Evolutionary conservation across 495 filamentous ascomycete genomes (phyloP).

Genomic region (Lichina pygmaea): DNA sequence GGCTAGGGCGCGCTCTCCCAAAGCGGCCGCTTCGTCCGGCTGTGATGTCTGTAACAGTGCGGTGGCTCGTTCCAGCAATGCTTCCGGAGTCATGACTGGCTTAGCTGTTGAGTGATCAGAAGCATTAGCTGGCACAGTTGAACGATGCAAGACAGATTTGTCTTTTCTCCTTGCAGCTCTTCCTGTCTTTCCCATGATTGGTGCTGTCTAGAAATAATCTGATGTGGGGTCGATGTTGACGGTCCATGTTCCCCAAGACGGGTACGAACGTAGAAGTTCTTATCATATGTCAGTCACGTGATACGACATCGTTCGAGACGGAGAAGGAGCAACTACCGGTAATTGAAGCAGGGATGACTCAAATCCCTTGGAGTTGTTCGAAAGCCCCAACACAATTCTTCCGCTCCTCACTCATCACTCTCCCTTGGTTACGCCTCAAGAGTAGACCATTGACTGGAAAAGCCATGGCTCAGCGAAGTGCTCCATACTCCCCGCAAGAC

Average conservation of each 20-base stretch:
- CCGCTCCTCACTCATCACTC: too few relatives aligned
- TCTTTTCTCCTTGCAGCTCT: conserved; percentile 17
- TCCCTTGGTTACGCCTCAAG: too few relatives aligned
- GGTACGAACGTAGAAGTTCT: too few relatives aligned
- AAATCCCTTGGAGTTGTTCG: too few relatives aligned
- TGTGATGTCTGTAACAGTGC: conserved; percentile 43
- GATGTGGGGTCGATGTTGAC: too few relatives aligned
- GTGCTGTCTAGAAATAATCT: too few relatives aligned
- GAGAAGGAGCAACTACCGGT: too few relatives aligned
- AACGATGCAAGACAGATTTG: conserved; percentile 18
- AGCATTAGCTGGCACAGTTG: conserved; percentile 13
- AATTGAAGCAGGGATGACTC: too few relatives aligned
- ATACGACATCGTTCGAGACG: too few relatives aligned
- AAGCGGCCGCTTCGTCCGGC: conserved; percentile 34
- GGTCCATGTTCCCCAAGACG: too few relatives aligned
- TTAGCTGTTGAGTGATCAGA: conserved; percentile 14
- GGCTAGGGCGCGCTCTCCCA: conserved; percentile 33
- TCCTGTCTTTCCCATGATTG: conserved; percentile 19
- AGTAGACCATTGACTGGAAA: not conserved
- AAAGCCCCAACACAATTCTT: too few relatives aligned
- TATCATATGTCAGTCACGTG: too few relatives aligned
- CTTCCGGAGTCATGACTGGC: conserved; percentile 17
- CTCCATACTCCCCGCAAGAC: conserved; percentile 37
- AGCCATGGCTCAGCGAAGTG: conserved; percentile 9
- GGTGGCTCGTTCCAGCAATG: conserved; percentile 39